These are phyloP conservation scores for Rhinocladiella similis DNA, from an alignment of 2,329 filamentous ascomycete species.

Conservation along the genomic window DNA sequence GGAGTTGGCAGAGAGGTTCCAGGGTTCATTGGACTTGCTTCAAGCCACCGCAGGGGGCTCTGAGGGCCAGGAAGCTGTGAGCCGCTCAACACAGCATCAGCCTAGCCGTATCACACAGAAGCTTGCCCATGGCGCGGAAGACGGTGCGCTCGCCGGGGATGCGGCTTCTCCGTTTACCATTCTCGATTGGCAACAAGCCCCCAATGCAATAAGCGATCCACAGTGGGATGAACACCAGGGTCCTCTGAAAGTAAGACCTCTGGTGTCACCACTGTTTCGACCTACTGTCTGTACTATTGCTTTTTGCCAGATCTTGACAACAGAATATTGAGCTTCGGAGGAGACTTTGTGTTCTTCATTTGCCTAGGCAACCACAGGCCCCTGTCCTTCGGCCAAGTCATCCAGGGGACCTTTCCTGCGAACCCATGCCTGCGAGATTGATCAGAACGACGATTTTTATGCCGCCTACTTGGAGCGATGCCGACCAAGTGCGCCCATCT, in stretches of 20 bases:
- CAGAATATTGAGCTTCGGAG: background rate
- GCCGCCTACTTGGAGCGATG: too few species aligned
- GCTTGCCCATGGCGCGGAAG: background rate
- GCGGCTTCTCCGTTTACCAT: background rate
- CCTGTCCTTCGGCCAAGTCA: background rate
- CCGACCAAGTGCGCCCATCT: too few species aligned
- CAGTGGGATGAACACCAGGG: slow-evolving; percentile 2
- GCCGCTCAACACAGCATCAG: too few species aligned
- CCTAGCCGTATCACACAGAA: too few species aligned
- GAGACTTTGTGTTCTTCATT: background rate
- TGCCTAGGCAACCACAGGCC: background rate
- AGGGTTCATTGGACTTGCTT: too few species aligned
- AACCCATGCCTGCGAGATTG: too few species aligned
- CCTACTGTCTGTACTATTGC: background rate
- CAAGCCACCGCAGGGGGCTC: too few species aligned
- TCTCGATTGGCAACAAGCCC: background rate
- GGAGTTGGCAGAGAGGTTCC: too few species aligned
- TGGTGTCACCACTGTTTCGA: background rate
- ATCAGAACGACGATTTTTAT: too few species aligned
- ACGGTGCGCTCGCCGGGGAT: background rate
- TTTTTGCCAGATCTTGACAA: background rate
- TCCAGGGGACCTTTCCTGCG: background rate
- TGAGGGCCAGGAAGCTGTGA: too few species aligned
- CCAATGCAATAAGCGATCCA: background rate
- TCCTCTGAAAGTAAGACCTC: background rate